Evolutionary conservation across 108 stramenopile species (phyloP).

Genomic region (Stephanodiscus minutulus): DNA sequence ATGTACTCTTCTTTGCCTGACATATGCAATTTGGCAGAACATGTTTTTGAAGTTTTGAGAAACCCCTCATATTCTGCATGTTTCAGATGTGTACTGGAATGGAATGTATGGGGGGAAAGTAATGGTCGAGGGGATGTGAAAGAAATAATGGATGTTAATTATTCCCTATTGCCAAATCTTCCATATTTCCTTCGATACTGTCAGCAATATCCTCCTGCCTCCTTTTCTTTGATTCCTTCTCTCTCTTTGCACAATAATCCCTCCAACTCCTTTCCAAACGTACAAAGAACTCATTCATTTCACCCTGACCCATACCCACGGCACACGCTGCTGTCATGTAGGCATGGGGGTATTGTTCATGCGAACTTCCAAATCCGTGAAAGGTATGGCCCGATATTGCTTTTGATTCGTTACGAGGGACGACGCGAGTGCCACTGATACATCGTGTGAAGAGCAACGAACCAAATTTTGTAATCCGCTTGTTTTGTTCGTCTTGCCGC

Average conservation of each 20-base stretch:
- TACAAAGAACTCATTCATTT: conserved; percentile 87
- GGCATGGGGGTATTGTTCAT: conserved; percentile 66
- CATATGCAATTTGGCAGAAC: not conserved
- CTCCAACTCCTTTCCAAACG: conserved; percentile 80
- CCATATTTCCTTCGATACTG: not conserved
- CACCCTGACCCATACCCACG: conserved; percentile 75
- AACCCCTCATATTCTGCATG: too few species aligned
- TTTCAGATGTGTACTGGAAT: too few species aligned
- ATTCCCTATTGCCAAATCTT: not conserved
- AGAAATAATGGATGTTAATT: not conserved
- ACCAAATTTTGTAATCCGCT: conserved; percentile 85
- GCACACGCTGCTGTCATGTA: conserved; percentile 97
- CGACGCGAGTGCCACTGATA: conserved; percentile 91
- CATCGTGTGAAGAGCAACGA: conserved; percentile 97
- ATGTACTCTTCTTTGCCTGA: too few species aligned
- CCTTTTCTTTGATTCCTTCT: conserved; percentile 49
- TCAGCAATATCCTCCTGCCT: conserved; percentile 2
- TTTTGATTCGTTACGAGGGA: conserved; percentile 62
- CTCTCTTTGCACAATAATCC: conserved; percentile 63
- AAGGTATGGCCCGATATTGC: conserved; percentile 70
- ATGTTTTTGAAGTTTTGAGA: too few species aligned
- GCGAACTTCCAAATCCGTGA: conserved; percentile 83
- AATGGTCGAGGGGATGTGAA: not conserved
- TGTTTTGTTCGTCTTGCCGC: conserved; percentile 28
- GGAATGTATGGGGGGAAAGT: not conserved